Base-by-base conservation (phyloP, 2,329 filamentous ascomycete genomes). In the Colletotrichum sp. region DNA sequence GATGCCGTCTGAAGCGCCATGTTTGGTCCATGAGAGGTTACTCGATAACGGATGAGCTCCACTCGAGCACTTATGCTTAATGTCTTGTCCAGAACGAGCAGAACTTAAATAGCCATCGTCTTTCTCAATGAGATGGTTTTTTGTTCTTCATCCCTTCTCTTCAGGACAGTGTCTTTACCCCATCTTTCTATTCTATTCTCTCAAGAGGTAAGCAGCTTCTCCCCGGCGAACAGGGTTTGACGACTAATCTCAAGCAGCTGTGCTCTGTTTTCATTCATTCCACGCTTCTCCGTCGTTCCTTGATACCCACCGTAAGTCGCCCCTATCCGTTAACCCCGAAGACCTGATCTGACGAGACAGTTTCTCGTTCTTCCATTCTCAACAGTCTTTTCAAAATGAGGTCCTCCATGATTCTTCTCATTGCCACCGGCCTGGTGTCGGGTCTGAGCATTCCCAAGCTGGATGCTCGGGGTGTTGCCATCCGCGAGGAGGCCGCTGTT, bases 391-490 rank as follows among this genome's bases (percentile, higher is more conserved):
- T 62, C 78, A 80, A 71, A 68, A 83, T 83, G 82, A 83, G 80
- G 79, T 80, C 81, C 52, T 72, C 78, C 74, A 78, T 80, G 55
- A 49, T 83, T 30, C 73, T 83, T 64, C 77, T 82, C 49, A 34
- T 83, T 44, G 78, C 82, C 34, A 79, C 79, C 75, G 81, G 82
- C 78, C 79, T 83, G 80, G 82, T 79, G 75, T 82, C 82, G 74
- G 82, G 79, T 63, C 77, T 80, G 57, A 79, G 78, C 59, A 79
- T 82, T 21, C 81, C 81, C 65, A 72, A 72, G 62, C 71, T 71
- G 44, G 68, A 63, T 30, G 59, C 75, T 69, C 66, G 75, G 21
- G 59, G 24, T 21, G 21, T 68, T 30, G 69, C 28, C 32, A 8
- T 71, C n/a, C 63, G 49, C 28, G 26, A 67, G 65, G 76, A 62